phyloP scores from a whole-genome alignment of 2,329 filamentous ascomycete genomes.

The Xylariaceae sp. region DNA sequence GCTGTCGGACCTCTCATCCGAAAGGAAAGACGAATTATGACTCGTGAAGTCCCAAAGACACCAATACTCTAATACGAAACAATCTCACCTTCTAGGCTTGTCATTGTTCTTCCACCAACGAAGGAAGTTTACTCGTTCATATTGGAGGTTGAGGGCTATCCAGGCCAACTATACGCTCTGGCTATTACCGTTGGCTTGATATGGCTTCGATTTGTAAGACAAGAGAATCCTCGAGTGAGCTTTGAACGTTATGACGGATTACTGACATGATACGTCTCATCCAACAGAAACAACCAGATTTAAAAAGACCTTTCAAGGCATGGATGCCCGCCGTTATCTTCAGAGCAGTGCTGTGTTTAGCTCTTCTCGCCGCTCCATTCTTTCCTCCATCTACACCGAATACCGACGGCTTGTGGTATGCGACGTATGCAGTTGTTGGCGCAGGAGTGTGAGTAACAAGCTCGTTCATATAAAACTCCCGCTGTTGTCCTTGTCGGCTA shows the following conservation, averaged over 20 bases:
- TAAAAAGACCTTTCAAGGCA: conserved; percentile 63
- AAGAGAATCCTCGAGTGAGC: no score
- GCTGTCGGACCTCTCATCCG: no score
- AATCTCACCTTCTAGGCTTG: conserved; percentile 49
- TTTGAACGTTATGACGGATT: no score
- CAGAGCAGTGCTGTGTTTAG: conserved; percentile 51
- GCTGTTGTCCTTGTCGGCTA: background rate
- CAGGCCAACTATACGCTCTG: conserved; percentile 59
- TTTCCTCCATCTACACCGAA: conserved; percentile 53
- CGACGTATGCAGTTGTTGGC: conserved; percentile 53
- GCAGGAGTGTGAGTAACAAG: conserved; percentile 48
- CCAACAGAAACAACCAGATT: conserved; percentile 48
- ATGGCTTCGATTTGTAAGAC: conserved; percentile 48
- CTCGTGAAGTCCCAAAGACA: no score
- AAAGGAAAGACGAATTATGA: no score
- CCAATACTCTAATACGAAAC: no score
- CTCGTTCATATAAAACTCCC: background rate
- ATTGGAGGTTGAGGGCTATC: conserved; percentile 68
- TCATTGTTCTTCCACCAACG: conserved; percentile 64
- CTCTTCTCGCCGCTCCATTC: conserved; percentile 59
- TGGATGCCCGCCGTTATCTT: conserved; percentile 60
- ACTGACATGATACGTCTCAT: no score
- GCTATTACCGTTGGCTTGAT: conserved; percentile 58
- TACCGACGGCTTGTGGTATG: conserved; percentile 49
- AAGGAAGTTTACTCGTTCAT: conserved; percentile 70